Base-by-base conservation (phyloP, 2,329 filamentous ascomycete species). In the Metarhizium sp. region DNA sequence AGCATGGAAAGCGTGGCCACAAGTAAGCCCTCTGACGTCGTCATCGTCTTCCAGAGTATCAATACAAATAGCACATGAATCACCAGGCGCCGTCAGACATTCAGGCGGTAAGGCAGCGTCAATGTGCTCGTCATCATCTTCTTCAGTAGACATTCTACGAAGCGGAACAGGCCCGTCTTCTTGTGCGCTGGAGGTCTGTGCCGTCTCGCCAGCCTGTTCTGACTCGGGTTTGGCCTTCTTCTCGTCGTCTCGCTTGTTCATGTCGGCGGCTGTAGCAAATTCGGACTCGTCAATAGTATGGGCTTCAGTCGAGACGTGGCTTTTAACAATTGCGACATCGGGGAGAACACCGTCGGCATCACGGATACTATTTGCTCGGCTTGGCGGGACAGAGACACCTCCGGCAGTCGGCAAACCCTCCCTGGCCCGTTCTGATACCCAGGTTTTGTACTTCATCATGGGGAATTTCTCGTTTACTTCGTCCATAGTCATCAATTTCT, bases 401-500 rank as follows among this genome's bases (percentile, higher is more conserved):
- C 92, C 94, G 54, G 83, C 82, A 10, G 90, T 87, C 3, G 92
- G 86, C 50, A 97, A 75, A 7, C 92, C 94, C 69, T 95, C 84
- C 56, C 86, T 83, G 55, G 91, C 91, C 57, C 92, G 86, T 55
- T 84, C 84, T 6, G 88, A 86, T 57, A 94, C 87, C 92, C 94
- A 99, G 53, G 81, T 83, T 76, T 99, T 97, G 80, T 99, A 99
- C 72, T 97, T 97, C 63, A 85, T 86, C 74, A 96, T 84, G 0
- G 94, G 92, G 65, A 99, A 99, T 63, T 95, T 90, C 62, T 95
- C 91, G 68, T 99, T 97, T 59, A 99, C 94, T 73, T 99, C 94
- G 59, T 99, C 94, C 85, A 97, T 96, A 2, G 88, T 89, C 94
- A 99, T 97, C 62, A 99, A 73, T 71, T 96, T 99, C 84, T 99